Evolutionary conservation across 768 basidiomycete genomes (phyloP).

Genomic region (Arthromyces matolae): DNA sequence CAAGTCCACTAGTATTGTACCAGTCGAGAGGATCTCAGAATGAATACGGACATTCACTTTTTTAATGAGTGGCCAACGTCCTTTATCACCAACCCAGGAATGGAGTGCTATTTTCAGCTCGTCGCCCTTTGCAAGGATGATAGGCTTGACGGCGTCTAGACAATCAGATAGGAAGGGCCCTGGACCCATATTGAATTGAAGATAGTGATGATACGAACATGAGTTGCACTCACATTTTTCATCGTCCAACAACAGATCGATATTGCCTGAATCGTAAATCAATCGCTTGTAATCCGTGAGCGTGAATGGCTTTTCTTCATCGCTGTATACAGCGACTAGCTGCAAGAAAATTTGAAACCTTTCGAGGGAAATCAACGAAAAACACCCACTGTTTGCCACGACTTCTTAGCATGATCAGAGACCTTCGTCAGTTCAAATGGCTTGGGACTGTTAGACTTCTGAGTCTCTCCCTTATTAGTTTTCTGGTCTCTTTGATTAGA

Average conservation of each 20-base stretch:
- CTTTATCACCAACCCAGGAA: slow-evolving; percentile 2
- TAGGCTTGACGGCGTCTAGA: not conserved
- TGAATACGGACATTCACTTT: slow-evolving; percentile 1
- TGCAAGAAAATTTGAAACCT: no score
- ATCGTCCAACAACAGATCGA: not conserved
- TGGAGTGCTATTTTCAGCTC: not conserved
- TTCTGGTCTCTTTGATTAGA: no score
- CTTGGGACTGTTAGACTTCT: no score
- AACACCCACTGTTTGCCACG: no score
- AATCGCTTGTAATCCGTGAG: not conserved
- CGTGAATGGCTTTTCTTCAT: not conserved
- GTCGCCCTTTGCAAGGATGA: not conserved
- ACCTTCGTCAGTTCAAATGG: no score
- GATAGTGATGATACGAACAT: not conserved
- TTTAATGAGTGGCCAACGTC: slow-evolving; percentile 6
- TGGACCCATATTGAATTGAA: no score
- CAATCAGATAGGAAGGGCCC: slow-evolving; percentile 1
- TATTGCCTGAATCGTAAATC: not conserved
- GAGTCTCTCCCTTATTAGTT: no score
- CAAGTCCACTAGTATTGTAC: slow-evolving; percentile 1
- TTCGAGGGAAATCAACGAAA: no score
- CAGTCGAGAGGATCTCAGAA: not conserved
- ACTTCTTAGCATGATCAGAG: no score
- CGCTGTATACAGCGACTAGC: no score
- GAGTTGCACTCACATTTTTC: not conserved